Evolutionary conservation across 1,139 yeast genomes (phyloP).

Genomic region (Protomyces inouyei): DNA sequence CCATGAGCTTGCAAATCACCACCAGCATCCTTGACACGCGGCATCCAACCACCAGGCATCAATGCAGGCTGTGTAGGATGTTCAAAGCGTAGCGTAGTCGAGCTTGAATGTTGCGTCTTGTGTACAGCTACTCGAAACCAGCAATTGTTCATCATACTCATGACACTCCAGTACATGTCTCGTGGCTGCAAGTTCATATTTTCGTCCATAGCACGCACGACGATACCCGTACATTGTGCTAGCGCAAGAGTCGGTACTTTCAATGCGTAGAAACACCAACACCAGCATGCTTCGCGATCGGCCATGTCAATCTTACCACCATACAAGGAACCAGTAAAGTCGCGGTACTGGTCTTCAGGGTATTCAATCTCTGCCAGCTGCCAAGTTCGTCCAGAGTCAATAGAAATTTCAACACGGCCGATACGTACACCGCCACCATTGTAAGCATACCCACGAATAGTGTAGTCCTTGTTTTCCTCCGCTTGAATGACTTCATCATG

Average conservation of each 20-base stretch:
- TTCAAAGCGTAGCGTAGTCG: conserved; percentile 35
- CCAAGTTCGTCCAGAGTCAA: conserved; percentile 40
- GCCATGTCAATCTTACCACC: conserved; percentile 41
- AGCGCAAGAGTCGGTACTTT: conserved; percentile 35
- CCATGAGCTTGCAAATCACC: conserved; percentile 37
- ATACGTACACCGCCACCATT: conserved; percentile 41
- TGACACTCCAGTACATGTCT: conserved; percentile 42
- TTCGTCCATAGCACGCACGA: conserved; percentile 42
- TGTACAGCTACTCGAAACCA: conserved; percentile 41
- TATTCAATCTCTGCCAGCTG: conserved; percentile 37
- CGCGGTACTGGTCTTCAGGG: conserved; percentile 39
- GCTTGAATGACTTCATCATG: conserved; percentile 35
- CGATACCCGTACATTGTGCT: conserved; percentile 35
- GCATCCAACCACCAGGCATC: conserved; percentile 42
- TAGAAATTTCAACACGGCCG: conserved; percentile 40
- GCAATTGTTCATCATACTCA: conserved; percentile 42
- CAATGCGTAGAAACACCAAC: conserved; percentile 42
- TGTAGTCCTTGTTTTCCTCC: conserved; percentile 31
- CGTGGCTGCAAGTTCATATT: conserved; percentile 41
- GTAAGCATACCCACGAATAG: conserved; percentile 40
- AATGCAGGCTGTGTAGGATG: conserved; percentile 38
- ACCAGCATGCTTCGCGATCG: conserved; percentile 37
- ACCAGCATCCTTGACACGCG: conserved; percentile 39
- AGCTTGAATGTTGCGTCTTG: conserved; percentile 2
- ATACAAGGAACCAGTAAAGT: conserved; percentile 36